phyloP scores from a whole-genome alignment of 768 basidiomycete genomes.

The Lentinula sp. region DNA sequence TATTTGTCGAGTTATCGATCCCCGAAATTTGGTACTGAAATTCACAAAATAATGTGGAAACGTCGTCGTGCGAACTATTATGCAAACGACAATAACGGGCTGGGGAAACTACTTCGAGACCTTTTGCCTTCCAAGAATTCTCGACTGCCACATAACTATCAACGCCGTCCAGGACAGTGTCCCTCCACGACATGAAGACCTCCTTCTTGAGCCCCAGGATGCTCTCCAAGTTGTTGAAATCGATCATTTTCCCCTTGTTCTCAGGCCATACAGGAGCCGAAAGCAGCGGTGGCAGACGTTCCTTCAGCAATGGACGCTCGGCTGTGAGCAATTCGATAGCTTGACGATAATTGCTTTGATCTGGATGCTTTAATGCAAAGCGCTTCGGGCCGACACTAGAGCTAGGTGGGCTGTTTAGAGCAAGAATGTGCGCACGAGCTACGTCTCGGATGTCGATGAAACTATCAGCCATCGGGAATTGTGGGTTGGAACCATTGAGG shows the following conservation, averaged over 20 bases:
- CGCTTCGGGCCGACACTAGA: slow-evolving; percentile 7
- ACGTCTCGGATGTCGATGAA: slow-evolving; percentile 14
- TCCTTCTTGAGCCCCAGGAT: slow-evolving; percentile 5
- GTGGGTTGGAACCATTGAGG: slow-evolving; percentile 8
- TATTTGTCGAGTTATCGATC: no score
- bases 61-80: no score
- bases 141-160: slow-evolving; percentile 11
- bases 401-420: slow-evolving; percentile 6
- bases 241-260: neutral
- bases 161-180: slow-evolving; percentile 12
- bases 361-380: slow-evolving; percentile 5
- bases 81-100: no score
- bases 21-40: no score
- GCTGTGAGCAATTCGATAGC: slow-evolving; percentile 8
- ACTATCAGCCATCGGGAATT: slow-evolving; percentile 6
- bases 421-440: slow-evolving; percentile 13
- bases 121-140: slow-evolving; percentile 11
- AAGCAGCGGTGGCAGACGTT: slow-evolving; percentile 7
- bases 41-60: no score
- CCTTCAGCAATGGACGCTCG: slow-evolving; percentile 11
- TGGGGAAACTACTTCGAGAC: slow-evolving; percentile 10
- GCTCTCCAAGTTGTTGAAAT: neutral
- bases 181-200: slow-evolving; percentile 9
- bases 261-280: slow-evolving; percentile 5
- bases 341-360: slow-evolving; percentile 6